These are phyloP conservation scores for Heimioporus sp. DNA, from an alignment of 768 basidiomycete species.

Conservation along the genomic window DNA sequence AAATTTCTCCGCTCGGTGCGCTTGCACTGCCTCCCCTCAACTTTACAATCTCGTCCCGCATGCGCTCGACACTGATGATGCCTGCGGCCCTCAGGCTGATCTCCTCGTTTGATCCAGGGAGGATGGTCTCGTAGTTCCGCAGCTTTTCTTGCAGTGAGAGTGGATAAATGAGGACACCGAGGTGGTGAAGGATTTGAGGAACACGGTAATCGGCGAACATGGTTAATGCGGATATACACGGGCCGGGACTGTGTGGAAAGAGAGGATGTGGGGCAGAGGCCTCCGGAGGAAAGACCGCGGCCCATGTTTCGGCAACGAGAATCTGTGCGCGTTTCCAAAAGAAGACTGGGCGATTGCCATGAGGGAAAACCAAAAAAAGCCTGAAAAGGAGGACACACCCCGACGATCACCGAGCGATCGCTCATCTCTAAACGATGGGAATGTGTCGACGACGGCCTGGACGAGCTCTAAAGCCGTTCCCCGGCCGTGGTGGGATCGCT, in stretches of 20 bases:
- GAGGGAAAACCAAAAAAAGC: background rate
- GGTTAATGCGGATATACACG: constrained; percentile 69
- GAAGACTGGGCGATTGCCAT: constrained; percentile 45
- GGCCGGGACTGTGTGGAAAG: constrained; percentile 57
- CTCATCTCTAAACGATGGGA: constrained; percentile 79
- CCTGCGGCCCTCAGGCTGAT: constrained; percentile 78
- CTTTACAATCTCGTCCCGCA: constrained; percentile 56
- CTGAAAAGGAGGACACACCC: constrained; percentile 39
- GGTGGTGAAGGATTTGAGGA: constrained; percentile 86
- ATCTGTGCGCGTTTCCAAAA: constrained; percentile 94
- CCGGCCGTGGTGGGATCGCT: constrained; percentile 44
- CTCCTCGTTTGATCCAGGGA: constrained; percentile 64
- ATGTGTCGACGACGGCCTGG: constrained; percentile 62
- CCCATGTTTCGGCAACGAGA: constrained; percentile 88
- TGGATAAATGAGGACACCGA: constrained; percentile 74
- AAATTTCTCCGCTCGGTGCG: constrained; percentile 33
- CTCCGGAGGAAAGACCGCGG: constrained; percentile 75
- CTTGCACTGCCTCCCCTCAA: constrained; percentile 30
- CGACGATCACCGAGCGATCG: constrained; percentile 51
- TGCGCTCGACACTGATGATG: constrained; percentile 73
- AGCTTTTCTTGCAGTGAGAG: constrained; percentile 54
- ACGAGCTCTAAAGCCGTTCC: constrained; percentile 76
- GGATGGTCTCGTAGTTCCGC: constrained; percentile 40
- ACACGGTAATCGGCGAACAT: constrained; percentile 97
- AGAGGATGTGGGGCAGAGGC: constrained; percentile 57